phyloP scores from a whole-genome alignment of 176 grass and related monocot species.

The Stipa capillata region DNA sequence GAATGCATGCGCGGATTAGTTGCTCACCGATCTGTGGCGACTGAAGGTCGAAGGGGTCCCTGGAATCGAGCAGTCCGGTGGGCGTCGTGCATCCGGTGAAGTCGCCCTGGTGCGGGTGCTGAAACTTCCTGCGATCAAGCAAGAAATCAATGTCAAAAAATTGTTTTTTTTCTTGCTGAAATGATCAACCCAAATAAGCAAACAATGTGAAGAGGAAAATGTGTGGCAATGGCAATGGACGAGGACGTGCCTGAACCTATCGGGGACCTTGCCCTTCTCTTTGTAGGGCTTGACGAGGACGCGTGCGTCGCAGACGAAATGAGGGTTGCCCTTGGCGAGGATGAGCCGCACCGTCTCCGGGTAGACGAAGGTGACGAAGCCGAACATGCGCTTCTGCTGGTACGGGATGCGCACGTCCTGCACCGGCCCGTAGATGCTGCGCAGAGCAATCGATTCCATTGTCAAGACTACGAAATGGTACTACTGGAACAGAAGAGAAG shows the following conservation, averaged over 20 bases:
- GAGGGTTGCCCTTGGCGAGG: conserved; percentile 68
- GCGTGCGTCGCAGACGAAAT: conserved; percentile 74
- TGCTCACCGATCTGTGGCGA: conserved; percentile 67
- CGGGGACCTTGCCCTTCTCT: conserved; percentile 83
- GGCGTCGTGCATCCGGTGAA: conserved; percentile 46
- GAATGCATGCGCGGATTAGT: not conserved
- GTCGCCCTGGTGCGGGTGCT: conserved; percentile 37
- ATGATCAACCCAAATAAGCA: not conserved
- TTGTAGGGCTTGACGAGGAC: conserved; percentile 97
- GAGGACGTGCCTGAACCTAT: conserved; percentile 57
- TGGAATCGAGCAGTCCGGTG: conserved; percentile 45
- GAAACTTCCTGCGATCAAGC: conserved; percentile 22
- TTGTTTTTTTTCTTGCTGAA: not conserved
- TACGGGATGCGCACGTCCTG: conserved; percentile 93
- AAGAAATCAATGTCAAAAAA: not conserved
- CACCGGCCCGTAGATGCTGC: conserved; percentile 85
- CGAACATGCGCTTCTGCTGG: conserved; percentile 98
- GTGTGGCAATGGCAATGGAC: not conserved
- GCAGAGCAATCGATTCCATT: not conserved
- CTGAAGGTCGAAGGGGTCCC: conserved; percentile 56
- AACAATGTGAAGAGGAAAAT: not conserved
- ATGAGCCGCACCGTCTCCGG: conserved; percentile 63
- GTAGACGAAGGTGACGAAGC: conserved; percentile 87
- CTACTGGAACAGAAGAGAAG: not conserved
- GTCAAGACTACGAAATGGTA: not conserved